Percentiles rank a stretch among this genome's conserved stretches.
These are phyloP conservation scores for Oxytropis ochrocephala DNA, from an alignment of 306 rosid genomes.

Conservation along the genomic window DNA sequence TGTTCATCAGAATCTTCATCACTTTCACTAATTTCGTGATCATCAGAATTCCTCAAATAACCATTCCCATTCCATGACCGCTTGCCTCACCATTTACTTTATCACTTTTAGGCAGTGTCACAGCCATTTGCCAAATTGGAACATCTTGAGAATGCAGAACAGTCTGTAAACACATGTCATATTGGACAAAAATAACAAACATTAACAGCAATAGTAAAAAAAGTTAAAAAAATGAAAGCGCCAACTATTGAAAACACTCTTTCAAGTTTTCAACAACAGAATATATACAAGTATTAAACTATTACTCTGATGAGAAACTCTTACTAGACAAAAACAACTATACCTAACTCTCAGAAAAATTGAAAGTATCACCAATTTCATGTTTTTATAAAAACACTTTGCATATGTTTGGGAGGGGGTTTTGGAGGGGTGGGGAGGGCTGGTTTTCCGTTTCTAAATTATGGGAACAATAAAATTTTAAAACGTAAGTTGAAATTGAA, in stretches of 20 bases:
- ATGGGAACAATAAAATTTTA: too few species aligned
- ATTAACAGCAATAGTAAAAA: neutral
- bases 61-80: conserved; percentile 39
- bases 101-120: conserved; percentile 29
- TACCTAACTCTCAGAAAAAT: neutral
- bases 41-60: conserved; percentile 16
- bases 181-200: neutral
- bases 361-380: neutral
- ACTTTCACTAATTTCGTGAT: conserved; percentile 44
- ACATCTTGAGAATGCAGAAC: conserved; percentile 60
- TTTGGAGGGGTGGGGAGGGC: too few species aligned
- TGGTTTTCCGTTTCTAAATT: too few species aligned
- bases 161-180: conserved; percentile 34
- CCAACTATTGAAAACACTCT: neutral
- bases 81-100: conserved; percentile 12
- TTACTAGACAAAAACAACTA: neutral
- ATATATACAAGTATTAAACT: too few species aligned
- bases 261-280: neutral
- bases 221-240: neutral
- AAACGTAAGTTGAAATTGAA: too few species aligned
- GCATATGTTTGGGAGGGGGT: too few species aligned
- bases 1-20: conserved; percentile 48
- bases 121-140: conserved; percentile 90
- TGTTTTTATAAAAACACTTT: neutral
- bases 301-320: neutral